Evolutionary conservation across 2,329 filamentous ascomycete species (phyloP).

Genomic region (Hirsutella thompsonii): DNA sequence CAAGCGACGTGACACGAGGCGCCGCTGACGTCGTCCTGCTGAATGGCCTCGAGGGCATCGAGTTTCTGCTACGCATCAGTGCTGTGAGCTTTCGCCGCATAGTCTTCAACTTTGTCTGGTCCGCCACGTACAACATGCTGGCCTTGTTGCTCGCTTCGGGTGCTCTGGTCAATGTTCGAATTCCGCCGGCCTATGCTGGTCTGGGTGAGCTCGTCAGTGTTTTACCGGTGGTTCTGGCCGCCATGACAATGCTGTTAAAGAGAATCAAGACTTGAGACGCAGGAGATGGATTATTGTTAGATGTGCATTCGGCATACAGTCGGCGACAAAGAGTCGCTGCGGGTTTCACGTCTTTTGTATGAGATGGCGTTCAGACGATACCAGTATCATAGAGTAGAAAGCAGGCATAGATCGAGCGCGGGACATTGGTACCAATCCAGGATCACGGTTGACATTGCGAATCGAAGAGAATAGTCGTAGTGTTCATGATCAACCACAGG

Average conservation of each 20-base stretch:
- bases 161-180: conserved; percentile 38
- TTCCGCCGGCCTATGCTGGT: conserved; percentile 39
- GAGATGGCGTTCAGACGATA: no score
- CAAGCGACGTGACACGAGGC: conserved; percentile 39
- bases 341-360: no score
- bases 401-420: no score
- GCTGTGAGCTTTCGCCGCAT: conserved; percentile 25
- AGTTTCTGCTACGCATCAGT: conserved; percentile 35
- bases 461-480: no score
- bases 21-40: conserved; percentile 47
- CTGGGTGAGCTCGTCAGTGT: conserved; percentile 54
- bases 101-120: conserved; percentile 50
- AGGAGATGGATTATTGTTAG: no score
- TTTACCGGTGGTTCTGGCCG: conserved; percentile 39
- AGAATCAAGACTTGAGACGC: conserved; percentile 6
- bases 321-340: no score
- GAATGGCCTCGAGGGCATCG: conserved; percentile 34
- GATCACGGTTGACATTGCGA: no score
- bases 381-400: no score
- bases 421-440: no score
- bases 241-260: conserved; percentile 15
- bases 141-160: conserved; percentile 48
- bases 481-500: no score
- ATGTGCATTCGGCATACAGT: no score
- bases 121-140: conserved; percentile 46